Base-by-base conservation (phyloP, 805 yeast species). In the Yamadazyma akitaensis region DNA sequence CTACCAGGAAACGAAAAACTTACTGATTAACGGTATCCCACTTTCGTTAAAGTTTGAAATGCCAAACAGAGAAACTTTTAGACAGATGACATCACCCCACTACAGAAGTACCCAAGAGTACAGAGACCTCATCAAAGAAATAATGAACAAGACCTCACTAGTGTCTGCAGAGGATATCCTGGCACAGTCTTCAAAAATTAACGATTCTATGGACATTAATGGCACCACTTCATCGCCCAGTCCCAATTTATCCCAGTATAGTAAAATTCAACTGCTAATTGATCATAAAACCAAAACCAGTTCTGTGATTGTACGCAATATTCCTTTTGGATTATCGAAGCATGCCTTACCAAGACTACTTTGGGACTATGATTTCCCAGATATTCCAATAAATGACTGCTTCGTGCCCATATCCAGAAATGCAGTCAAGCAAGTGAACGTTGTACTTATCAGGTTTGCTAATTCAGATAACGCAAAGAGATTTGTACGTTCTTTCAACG, bases 401-500 rank as follows among this genome's bases (percentile, higher is more conserved):
- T 48, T 52, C 18, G 55, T 58, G 10, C 55, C 59, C 2, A 51
- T 70, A 2, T 39, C 53, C 5, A 51, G 51, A 9, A 66, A 70
- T 46, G 61, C 67, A 1, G 38, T 54, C n/a, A 47, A 53, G 3
- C 73, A 65, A 45, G 49, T 53, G 6, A 55, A 62, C 21, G 25
- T 59, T 13, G 54, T 55, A 52, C 56, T 80, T 9, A 60, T 80
- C 2, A 61, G 69, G 17, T 84, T 84, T 53, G 67, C 67, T 13
- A 68, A 73, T 50, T 48, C 53, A 2, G 49, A 57, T 2, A 79
- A 78, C 47, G 82, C 88, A 2, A 51, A 49, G 16, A 61, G 80
- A 36, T 84, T 83, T 57, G 76, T 75, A 4, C 60, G 77, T 12
- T 73, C 75, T 50, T 73, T 68, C 54, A 80, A 84, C 57, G 85